phyloP scores from a whole-genome alignment of 495 filamentous ascomycete species.

The Penicillium argentinense region DNA sequence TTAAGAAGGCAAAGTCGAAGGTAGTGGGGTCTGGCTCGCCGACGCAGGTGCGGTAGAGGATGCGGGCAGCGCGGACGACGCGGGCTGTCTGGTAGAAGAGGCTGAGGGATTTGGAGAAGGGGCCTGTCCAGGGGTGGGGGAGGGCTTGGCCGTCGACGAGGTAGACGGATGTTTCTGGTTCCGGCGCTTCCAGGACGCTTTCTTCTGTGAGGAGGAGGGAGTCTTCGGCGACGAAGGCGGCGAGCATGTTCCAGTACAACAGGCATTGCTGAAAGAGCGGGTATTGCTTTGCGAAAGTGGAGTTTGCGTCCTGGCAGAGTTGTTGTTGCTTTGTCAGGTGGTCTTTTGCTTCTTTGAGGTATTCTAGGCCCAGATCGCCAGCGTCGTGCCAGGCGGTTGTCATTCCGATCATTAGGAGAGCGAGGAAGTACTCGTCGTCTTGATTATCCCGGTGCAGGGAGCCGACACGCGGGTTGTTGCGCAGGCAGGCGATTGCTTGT shows the following conservation, averaged over 20 bases:
- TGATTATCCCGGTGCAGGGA: constrained; percentile 16
- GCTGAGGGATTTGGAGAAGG: constrained; percentile 18
- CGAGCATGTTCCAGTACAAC: constrained; percentile 26
- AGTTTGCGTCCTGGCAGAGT: constrained; percentile 17
- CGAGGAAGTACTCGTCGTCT: constrained; percentile 27
- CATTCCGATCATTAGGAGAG: constrained; percentile 25
- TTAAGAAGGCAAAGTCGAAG: constrained; percentile 20
- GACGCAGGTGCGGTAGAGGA: constrained; percentile 10
- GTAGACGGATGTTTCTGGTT: constrained; percentile 20
- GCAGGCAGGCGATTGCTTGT: constrained; percentile 26
- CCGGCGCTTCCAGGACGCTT: constrained; percentile 13
- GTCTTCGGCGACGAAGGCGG: constrained; percentile 27
- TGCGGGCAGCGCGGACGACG: constrained; percentile 18
- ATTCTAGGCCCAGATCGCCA: constrained; percentile 21
- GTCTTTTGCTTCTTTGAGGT: constrained; percentile 25
- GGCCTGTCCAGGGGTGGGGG: constrained; percentile 28
- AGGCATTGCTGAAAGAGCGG: constrained; percentile 27
- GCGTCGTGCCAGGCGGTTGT: constrained; percentile 26
- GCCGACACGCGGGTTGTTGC: constrained; percentile 15
- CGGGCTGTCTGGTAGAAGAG: constrained; percentile 24
- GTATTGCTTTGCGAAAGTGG: constrained; percentile 24
- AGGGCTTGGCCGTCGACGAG: constrained; percentile 24
- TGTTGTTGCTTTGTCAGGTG: constrained; percentile 18
- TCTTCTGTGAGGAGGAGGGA: constrained; percentile 21
- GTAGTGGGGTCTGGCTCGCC: constrained; percentile 11